Base-by-base conservation (phyloP, 352 stramenopile species). In the Globisporangium abappressorium region DNA sequence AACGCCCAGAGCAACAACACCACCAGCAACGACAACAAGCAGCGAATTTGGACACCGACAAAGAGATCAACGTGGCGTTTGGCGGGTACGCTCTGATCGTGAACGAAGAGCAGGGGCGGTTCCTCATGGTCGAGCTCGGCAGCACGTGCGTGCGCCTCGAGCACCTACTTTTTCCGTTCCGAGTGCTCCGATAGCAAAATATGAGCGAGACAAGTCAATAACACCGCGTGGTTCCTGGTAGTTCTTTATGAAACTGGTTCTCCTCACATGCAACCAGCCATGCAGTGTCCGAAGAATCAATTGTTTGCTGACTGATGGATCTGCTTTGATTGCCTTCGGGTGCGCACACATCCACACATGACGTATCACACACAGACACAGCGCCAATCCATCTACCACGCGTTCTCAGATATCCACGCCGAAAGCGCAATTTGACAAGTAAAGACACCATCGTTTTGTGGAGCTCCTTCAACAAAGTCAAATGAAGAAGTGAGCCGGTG, bases 81-180 rank as follows among this genome's bases (percentile, higher is more conserved):
- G 60, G 60, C 11, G 60, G 60, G 20, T 56, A 56, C 26, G 43
- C 49, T 11, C 12, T 47, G 60, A 55, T 57, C 41, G 36, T 65
- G 43, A 65, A 47, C 30, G 60, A 65, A 24, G 60, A 28, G 26
- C 46, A 57, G 41, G 60, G 43, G 5, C 60, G 60, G 28, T 65
- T 65, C 28, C 60, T 65, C 3, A 65, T 65, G 60, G 60, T 65
- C 12, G 60, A 65, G 20, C 30, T 65, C 18, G 43, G 41, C 28
- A 49, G 60, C 18, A 47, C 60, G 8, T 57, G 41, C 20, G 60
- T 65, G 26, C 60, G 60, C 0, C 49, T 65, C 14, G 60, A 65
- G 60, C 43, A 65, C 14, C n/a, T 58, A 20, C 15, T 65, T 5
- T 57, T 65, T 30, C 60, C 60, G 20, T 65, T 57, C 30, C 43